Evolutionary conservation across 73 alveolate species (phyloP).

Genomic region (Paramecium bursaria): DNA sequence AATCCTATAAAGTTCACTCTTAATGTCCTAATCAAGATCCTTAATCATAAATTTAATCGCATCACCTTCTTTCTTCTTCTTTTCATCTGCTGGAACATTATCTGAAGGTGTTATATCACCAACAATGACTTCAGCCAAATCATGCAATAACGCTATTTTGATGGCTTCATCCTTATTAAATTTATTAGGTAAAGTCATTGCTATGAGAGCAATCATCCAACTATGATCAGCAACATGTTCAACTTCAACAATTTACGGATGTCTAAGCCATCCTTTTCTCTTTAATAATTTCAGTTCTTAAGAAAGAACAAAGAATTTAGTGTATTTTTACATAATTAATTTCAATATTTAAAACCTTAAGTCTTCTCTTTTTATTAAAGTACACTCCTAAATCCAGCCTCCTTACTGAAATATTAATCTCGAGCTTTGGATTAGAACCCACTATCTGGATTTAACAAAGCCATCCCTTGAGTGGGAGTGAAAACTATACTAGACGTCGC

Average conservation of each 20-base stretch:
- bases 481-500: slow-evolving; percentile 59
- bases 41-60: slow-evolving; percentile 53
- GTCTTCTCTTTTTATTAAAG: too few species aligned
- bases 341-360: too few species aligned
- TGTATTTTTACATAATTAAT: slow-evolving; percentile 19
- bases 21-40: slow-evolving; percentile 52
- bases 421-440: slow-evolving; percentile 39
- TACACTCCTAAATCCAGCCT: slow-evolving; percentile 66
- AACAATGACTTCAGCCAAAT: slow-evolving; percentile 73
- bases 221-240: slow-evolving; percentile 69
- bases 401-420: slow-evolving; percentile 63
- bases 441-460: slow-evolving; percentile 38
- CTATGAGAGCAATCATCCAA: slow-evolving; percentile 56
- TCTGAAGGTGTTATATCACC: slow-evolving; percentile 77
- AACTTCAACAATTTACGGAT: slow-evolving; percentile 49
- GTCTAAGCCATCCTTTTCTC: slow-evolving; percentile 66
- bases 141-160: slow-evolving; percentile 72
- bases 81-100: slow-evolving; percentile 57
- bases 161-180: slow-evolving; percentile 63
- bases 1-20: slow-evolving; percentile 63
- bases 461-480: slow-evolving; percentile 66
- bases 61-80: slow-evolving; percentile 57
- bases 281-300: slow-evolving; percentile 40
- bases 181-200: slow-evolving; percentile 56
- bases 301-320: slow-evolving; percentile 40